Evolutionary conservation across 139 green algal species (phyloP), one percentile per base, ranked within the genome.

Genomic region (Volvox africanus): DNA sequence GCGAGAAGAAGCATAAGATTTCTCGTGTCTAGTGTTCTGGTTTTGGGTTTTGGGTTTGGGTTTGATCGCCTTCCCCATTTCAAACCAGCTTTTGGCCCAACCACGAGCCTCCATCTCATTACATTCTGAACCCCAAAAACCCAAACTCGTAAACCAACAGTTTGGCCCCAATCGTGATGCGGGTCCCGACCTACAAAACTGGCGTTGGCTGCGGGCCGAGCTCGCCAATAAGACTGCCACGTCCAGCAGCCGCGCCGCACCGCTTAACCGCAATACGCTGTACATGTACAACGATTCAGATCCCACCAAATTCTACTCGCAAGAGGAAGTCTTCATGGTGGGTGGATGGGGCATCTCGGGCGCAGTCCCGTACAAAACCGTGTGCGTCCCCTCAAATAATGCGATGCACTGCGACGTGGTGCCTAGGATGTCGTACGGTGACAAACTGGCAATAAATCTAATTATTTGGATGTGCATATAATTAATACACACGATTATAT

Each of bases 251-350:
- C 18, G 14, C 16, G 24, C 69, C 69, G 55, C 36, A 6, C 85
- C 69, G 17, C 14, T 89, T 17, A 89, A 33, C 35, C 67, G 83
- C 33, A 61, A 16, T 21, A 67, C 68, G 19, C 24, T 89, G 85
- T 89, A 89, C 85, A 28, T 71, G 69, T 71, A 73, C 37, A 28
- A 82, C 69, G 69, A 89, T 14, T 21, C 77, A 0, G 85, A 89
- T 68, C 6, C 17, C 1, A 17, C 37, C 69, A 82, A 73, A 37
- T 89, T 75, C 68, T 89, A 89, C 37, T 21, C 69, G 16, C 85
- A 89, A 13, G 69, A 89, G 85, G 85, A 89, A 50, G 69, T 89
- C 28, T 89, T 89, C 85, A 89, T 89, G 85, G 85, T 89, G 69
- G 36, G 85, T 14, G 36, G 20, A 1, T 37, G 36, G 76, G 44